Evolutionary conservation across 179 eudicot genomes (phyloP).

Genomic region (Patellifolia procumbens): DNA sequence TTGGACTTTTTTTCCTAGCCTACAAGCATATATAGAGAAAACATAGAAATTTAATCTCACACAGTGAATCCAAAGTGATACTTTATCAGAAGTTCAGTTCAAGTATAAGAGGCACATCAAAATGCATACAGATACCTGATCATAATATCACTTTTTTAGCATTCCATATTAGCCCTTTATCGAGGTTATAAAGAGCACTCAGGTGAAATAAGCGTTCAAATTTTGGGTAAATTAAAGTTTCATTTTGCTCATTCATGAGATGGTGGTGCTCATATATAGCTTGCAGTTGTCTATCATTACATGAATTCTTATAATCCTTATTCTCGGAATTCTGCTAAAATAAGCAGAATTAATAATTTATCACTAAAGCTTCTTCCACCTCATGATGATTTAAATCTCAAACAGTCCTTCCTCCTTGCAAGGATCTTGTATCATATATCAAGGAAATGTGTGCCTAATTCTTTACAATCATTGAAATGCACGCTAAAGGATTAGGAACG

Average conservation of each 20-base stretch:
- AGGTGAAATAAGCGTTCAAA: neutral
- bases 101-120: neutral
- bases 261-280: too few species aligned
- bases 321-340: too few species aligned
- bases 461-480: neutral
- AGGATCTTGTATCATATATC: too few species aligned
- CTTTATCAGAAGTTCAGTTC: neutral
- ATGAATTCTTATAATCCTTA: neutral
- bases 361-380: neutral
- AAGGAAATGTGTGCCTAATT: neutral
- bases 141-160: neutral
- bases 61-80: neutral
- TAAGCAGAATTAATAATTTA: too few species aligned
- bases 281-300: neutral
- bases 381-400: neutral
- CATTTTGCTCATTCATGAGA: too few species aligned
- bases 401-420: too few species aligned
- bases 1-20: neutral
- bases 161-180: neutral
- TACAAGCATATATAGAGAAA: neutral
- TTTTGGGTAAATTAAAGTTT: too few species aligned
- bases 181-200: neutral
- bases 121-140: neutral
- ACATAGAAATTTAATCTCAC: neutral
- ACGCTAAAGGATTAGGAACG: neutral